Evolutionary conservation across 2,329 filamentous ascomycete species (phyloP).

Genomic region (Neocucurbitaria cava): DNA sequence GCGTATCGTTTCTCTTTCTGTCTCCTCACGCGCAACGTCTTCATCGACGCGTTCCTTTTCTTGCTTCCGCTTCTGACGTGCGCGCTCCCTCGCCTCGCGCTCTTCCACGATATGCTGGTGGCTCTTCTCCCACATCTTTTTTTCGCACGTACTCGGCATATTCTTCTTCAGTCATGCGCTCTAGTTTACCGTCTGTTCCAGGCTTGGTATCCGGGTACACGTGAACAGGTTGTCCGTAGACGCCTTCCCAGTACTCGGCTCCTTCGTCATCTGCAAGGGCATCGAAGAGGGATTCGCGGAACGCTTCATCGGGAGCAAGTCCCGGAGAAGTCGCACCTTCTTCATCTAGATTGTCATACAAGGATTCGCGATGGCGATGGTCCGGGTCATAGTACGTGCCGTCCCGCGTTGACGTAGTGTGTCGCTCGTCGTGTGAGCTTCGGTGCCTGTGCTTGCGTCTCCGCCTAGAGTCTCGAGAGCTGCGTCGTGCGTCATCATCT

Average conservation of each 20-base stretch:
- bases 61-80: conserved; percentile 56
- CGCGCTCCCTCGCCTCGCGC: conserved; percentile 64
- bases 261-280: conserved; percentile 97
- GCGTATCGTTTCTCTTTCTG: conserved; percentile 58
- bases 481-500: conserved; percentile 10
- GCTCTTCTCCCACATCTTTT: conserved; percentile 95
- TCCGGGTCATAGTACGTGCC: conserved; percentile 43
- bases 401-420: conserved; percentile 33
- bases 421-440: conserved; percentile 19
- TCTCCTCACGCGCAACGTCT: conserved; percentile 52
- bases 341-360: conserved; percentile 37
- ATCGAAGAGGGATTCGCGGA: conserved; percentile 94
- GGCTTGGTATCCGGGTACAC: conserved; percentile 69
- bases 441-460: conserved; percentile 27
- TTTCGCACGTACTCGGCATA: conserved; percentile 85
- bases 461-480: conserved; percentile 22
- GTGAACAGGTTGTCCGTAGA: conserved; percentile 97
- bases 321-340: conserved; percentile 43
- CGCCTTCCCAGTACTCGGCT: conserved; percentile 90
- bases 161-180: conserved; percentile 90
- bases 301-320: conserved; percentile 72
- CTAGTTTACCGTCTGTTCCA: conserved; percentile 65
- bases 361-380: conserved; percentile 39
- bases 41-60: conserved; percentile 48
- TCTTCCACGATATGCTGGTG: conserved; percentile 84